Evolutionary conservation across 192 early-diverging fungal species (phyloP).

Genomic region (Kappamyces sp.): DNA sequence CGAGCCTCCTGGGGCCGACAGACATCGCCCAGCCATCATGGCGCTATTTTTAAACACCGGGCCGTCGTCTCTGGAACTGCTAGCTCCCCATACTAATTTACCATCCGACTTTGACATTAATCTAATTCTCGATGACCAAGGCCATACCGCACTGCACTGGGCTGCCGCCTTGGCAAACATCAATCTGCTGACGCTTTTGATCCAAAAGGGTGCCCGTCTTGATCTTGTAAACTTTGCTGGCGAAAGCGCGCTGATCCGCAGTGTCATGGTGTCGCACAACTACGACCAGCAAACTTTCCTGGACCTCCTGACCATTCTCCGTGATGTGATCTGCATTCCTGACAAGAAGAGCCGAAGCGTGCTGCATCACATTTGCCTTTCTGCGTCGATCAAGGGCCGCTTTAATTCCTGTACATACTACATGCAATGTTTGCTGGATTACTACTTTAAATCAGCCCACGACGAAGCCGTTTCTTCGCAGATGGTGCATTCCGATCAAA

Average conservation of each 20-base stretch:
- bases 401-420: slow-evolving; percentile 78
- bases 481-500: not conserved
- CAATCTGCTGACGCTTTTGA: slow-evolving; percentile 65
- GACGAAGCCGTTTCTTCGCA: slow-evolving; percentile 17
- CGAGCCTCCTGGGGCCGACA: slow-evolving; percentile 30
- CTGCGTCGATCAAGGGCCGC: slow-evolving; percentile 64
- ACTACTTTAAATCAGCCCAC: slow-evolving; percentile 44
- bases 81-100: slow-evolving; percentile 30
- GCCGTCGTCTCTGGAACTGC: slow-evolving; percentile 55
- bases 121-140: slow-evolving; percentile 86
- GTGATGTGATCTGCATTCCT: slow-evolving; percentile 64
- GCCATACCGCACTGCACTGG: slow-evolving; percentile 95
- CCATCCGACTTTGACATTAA: slow-evolving; percentile 68
- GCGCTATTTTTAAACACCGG: slow-evolving; percentile 80
- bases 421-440: slow-evolving; percentile 76
- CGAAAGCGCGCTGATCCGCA: slow-evolving; percentile 83
- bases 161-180: slow-evolving; percentile 82
- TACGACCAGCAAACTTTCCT: slow-evolving; percentile 78
- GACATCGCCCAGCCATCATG: slow-evolving; percentile 74
- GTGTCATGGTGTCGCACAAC: slow-evolving; percentile 81
- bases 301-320: slow-evolving; percentile 64
- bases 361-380: slow-evolving; percentile 82
- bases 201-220: slow-evolving; percentile 70
- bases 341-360: slow-evolving; percentile 81
- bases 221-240: slow-evolving; percentile 68